These are phyloP conservation scores for Pythium scleroteichum DNA, from an alignment of 352 stramenopile genomes.

Conservation along the genomic window DNA sequence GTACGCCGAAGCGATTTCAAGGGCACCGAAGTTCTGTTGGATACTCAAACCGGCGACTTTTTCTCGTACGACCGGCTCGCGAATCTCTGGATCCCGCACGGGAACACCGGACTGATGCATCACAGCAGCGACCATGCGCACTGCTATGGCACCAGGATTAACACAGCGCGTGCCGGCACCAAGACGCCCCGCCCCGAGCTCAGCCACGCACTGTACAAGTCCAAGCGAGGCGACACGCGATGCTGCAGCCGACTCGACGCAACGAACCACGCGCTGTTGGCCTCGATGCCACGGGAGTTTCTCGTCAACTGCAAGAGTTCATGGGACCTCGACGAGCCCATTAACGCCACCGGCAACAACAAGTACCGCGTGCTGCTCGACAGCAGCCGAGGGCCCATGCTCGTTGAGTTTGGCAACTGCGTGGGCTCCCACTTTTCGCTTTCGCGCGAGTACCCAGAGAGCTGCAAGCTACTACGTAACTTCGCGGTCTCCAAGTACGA, in stretches of 20 bases:
- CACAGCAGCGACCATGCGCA: slow-evolving; percentile 61
- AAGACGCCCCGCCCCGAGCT: slow-evolving; percentile 38
- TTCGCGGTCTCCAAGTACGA: slow-evolving; percentile 63
- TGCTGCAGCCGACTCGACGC: slow-evolving; percentile 69
- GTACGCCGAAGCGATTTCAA: slow-evolving; percentile 2
- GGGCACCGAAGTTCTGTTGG: slow-evolving; percentile 48
- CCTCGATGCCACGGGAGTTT: slow-evolving; percentile 40
- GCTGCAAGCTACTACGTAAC: slow-evolving; percentile 47
- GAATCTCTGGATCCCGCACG: slow-evolving; percentile 58
- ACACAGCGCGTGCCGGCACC: slow-evolving; percentile 60
- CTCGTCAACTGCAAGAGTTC: slow-evolving; percentile 73
- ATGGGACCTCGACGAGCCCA: slow-evolving; percentile 79
- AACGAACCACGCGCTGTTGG: slow-evolving; percentile 44
- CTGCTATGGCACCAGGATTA: slow-evolving; percentile 59
- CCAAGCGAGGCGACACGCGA: slow-evolving; percentile 61
- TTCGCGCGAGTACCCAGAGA: slow-evolving; percentile 54
- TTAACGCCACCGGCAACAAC: slow-evolving; percentile 71
- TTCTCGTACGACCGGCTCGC: slow-evolving; percentile 46
- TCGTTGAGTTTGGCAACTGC: slow-evolving; percentile 85
- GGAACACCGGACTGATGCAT: slow-evolving; percentile 73
- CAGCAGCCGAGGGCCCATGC: slow-evolving; percentile 67
- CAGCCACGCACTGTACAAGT: slow-evolving; percentile 40
- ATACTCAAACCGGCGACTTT: slow-evolving; percentile 75
- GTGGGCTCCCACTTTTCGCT: slow-evolving; percentile 70
- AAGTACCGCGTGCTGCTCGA: slow-evolving; percentile 80